Conservation (phyloP, 257 asterid species). For the Prunella vulgaris region DNA sequence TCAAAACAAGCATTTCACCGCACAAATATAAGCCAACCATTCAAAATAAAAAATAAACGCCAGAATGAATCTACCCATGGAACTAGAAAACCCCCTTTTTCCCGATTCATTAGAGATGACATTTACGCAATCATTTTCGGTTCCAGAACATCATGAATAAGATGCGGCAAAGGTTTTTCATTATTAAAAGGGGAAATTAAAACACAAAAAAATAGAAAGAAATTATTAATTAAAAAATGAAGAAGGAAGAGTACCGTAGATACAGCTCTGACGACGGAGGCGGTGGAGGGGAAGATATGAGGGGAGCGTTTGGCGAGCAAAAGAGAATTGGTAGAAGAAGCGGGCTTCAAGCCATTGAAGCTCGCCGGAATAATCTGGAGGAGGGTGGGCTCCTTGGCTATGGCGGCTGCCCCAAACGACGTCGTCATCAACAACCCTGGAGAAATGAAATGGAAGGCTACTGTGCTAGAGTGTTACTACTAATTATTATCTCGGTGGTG, state of each 20-base stretch:
- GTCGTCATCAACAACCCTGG: conserved; percentile 34
- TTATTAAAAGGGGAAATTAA: background rate
- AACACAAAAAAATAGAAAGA: background rate
- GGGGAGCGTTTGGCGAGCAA: conserved; percentile 34
- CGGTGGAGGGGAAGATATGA: conserved; percentile 19
- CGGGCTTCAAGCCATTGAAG: conserved; percentile 35
- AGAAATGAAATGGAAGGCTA: background rate
- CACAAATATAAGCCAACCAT: background rate
- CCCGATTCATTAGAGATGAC: background rate
- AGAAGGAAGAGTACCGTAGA: conserved; percentile 45
- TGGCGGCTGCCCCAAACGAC: conserved; percentile 45
- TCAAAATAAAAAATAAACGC: background rate
- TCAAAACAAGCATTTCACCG: background rate
- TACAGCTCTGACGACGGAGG: conserved; percentile 60
- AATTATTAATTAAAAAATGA: background rate
- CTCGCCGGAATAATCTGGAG: conserved; percentile 31
- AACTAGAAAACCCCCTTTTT: background rate
- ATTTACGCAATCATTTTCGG: background rate
- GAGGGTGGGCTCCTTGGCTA: conserved; percentile 30
- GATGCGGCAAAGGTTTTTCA: background rate
- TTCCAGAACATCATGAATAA: background rate
- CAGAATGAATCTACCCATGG: background rate
- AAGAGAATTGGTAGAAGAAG: conserved; percentile 37
- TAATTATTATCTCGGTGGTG: background rate
- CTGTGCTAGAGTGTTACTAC: background rate